A percentile compares a stretch with the other conserved stretches of the same genome.
Evolutionary conservation across 83 land plant species (phyloP).

Genomic region (Larix sibirica): DNA sequence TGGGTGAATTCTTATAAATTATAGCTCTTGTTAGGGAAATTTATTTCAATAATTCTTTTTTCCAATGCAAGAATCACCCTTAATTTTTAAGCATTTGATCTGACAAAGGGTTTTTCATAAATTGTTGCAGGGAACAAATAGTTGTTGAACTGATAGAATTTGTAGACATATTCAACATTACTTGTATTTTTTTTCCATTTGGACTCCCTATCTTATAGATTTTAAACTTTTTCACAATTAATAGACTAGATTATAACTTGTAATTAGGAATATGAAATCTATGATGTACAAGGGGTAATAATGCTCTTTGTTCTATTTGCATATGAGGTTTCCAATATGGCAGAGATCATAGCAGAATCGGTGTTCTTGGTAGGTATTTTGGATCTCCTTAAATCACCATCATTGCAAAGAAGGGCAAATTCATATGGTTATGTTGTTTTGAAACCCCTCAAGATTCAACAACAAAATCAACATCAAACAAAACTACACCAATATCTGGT

Average conservation of each 20-base stretch:
- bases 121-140: conserved; percentile 39
- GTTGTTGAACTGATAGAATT: conserved; percentile 11
- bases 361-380: conserved; percentile 38
- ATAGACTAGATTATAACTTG: background rate
- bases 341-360: conserved; percentile 14
- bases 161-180: conserved; percentile 16
- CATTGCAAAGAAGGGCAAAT: conserved; percentile 26
- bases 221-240: background rate
- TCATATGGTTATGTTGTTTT: conserved; percentile 10
- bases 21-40: too few species aligned
- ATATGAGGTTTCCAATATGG: background rate
- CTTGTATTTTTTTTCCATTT: conserved; percentile 28
- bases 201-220: background rate
- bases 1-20: too few species aligned
- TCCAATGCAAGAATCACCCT: too few species aligned
- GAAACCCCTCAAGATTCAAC: conserved; percentile 1
- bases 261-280: background rate
- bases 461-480: conserved; percentile 18
- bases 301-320: too few species aligned
- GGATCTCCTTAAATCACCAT: conserved; percentile 50
- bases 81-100: conserved; percentile 3
- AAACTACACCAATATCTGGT: conserved; percentile 15
- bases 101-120: background rate
- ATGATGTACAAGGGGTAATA: background rate
- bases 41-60: too few species aligned